Conservation (phyloP, 176 grass and related monocot species). For the Eleusine coracana region DNA sequence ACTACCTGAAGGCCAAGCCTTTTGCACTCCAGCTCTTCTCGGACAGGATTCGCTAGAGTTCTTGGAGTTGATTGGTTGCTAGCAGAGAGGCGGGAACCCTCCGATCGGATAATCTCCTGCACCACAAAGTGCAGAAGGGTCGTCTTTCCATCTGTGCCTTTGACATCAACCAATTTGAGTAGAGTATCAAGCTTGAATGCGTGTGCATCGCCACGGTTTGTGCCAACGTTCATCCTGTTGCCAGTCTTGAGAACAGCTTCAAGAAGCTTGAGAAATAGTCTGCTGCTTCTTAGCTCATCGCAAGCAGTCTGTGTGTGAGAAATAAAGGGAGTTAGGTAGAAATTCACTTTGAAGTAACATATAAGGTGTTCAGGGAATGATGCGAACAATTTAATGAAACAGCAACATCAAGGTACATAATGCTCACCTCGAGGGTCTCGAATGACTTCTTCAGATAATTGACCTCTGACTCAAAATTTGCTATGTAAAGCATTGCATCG, state of each 20-base stretch:
- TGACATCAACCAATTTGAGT: constrained; percentile 89
- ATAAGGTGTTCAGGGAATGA: neutral
- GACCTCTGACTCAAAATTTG: constrained; percentile 92
- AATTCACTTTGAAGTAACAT: neutral
- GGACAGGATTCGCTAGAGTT: constrained; percentile 59
- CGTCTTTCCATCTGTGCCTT: constrained; percentile 92
- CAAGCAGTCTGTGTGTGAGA: constrained; percentile 70
- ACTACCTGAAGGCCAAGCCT: constrained; percentile 86
- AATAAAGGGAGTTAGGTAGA: neutral
- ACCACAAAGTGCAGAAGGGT: constrained; percentile 97
- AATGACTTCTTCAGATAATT: constrained; percentile 96
- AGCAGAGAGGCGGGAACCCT: constrained; percentile 58
- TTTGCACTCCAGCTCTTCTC: constrained; percentile 78
- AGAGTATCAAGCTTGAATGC: constrained; percentile 98
- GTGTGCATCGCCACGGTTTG: constrained; percentile 87
- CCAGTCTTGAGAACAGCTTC: constrained; percentile 98
- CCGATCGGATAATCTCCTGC: constrained; percentile 82
- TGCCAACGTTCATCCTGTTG: constrained; percentile 99
- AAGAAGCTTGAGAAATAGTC: constrained; percentile 92
- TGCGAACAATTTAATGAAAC: neutral
- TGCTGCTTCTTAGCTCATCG: constrained; percentile 88
- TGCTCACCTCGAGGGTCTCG: constrained; percentile 92
- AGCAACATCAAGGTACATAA: neutral
- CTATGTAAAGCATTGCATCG: constrained; percentile 96
- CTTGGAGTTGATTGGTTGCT: constrained; percentile 48